Conservation (phyloP, 1,284 basidiomycete genomes). For the Tilletia caries region DNA sequence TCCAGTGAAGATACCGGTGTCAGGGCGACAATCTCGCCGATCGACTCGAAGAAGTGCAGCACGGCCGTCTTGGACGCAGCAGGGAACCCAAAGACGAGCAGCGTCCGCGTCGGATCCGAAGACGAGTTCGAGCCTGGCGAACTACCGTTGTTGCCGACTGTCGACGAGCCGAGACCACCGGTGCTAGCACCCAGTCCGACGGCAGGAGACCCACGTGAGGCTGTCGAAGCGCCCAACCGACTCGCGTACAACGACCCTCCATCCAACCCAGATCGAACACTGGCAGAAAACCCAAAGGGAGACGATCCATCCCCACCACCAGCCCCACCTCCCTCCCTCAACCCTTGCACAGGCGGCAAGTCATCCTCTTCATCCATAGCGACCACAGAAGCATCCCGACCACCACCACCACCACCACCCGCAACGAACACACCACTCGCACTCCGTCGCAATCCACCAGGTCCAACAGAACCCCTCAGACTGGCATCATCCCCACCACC, state of each 20-base stretch:
- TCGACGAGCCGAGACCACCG: neutral
- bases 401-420: neutral
- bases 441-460: constrained; percentile 6
- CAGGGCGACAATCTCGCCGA: constrained; percentile 4
- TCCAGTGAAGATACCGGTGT: neutral
- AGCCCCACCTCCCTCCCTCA: neutral
- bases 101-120: neutral
- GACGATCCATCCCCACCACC: neutral
- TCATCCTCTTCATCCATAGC: constrained; percentile 10
- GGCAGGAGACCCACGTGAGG: neutral
- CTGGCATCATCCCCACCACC: neutral
- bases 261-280: neutral
- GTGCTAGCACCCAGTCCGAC: neutral
- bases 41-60: constrained; percentile 8
- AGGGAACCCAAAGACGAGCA: constrained; percentile 8
- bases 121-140: neutral
- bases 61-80: neutral
- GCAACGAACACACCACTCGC: constrained; percentile 1
- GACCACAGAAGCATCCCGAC: neutral
- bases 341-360: constrained; percentile 1
- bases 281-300: neutral
- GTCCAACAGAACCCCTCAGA: neutral
- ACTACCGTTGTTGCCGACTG: neutral
- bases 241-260: neutral
- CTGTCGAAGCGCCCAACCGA: neutral